Base-by-base conservation (phyloP, 2,329 filamentous ascomycete species). In the Coniella vitis region DNA sequence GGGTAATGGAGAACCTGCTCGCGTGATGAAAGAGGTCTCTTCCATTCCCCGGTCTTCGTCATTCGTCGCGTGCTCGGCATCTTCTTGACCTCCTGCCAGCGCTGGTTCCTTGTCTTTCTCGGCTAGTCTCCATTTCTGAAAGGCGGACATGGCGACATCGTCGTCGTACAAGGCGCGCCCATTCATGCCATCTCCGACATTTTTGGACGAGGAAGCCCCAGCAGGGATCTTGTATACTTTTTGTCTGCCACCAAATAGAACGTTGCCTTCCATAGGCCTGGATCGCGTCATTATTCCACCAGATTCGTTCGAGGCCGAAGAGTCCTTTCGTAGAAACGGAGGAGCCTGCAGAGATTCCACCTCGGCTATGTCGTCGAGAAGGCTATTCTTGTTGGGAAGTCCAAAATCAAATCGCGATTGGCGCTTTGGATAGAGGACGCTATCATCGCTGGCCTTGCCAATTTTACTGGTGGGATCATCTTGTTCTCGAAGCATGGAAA, bases 401-500 rank as follows among this genome's bases (percentile, higher is more conserved):
- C 84, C 83, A 60, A 87, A 87, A 51, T 94, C 82, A 56, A 94
- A 68, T 50, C 86, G 80, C 1, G 90, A 95, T 55, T 86, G 84
- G 47, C 89, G 79, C 60, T 88, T 90, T 3, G 87, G 87, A 55
- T 82, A 86, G 17, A 97, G 69, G 3, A 97, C 90, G 57, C 90
- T 96, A 66, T 96, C 91, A 62, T 97, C 91, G 65, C 87, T 93
- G 14, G 91, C 91, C 66, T 97, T 96, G 50, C 91, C 91, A 29
- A 96, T 77, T 64, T 90, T 86, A 2, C 89, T 91, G 54, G 74
- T 84, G 1, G 91, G 91, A 60, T 96, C 90, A 63, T 96, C 90
- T 64, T 96, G 91, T 66, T 96, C 91, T 60, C 89, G 77, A 29
- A 97, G 72, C 91, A 97, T 97, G 58, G 91, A 97, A 65, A 98